A percentile compares a stretch with the other conserved stretches of the same genome.
These are phyloP conservation scores for Fusarium sp. DNA, from an alignment of 2,329 filamentous ascomycete genomes.

Conservation along the genomic window DNA sequence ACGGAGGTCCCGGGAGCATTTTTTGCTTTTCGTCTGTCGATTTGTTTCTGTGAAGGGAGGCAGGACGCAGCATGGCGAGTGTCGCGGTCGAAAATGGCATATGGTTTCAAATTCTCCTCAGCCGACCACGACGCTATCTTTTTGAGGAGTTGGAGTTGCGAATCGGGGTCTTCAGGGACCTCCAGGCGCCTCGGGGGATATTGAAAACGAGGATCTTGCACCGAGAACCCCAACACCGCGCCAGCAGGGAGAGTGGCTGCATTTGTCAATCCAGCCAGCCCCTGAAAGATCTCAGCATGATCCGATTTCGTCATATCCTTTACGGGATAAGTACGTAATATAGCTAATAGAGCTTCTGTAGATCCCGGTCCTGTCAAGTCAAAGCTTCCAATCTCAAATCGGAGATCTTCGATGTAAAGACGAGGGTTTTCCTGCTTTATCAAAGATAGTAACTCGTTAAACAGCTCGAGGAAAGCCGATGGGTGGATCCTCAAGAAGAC, in stretches of 20 bases:
- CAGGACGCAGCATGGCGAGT: constrained; percentile 72
- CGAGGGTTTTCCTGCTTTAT: constrained; percentile 70
- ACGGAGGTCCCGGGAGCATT: constrained; percentile 73
- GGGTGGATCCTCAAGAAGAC: constrained; percentile 84
- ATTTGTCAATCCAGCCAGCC: constrained; percentile 71
- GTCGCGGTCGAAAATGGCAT: constrained; percentile 75
- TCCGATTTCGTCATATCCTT: constrained; percentile 45
- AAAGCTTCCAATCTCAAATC: constrained; percentile 74
- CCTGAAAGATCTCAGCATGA: constrained; percentile 63
- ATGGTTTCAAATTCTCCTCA: constrained; percentile 61
- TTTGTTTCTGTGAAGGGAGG: constrained; percentile 79
- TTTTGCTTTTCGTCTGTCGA: constrained; percentile 80
- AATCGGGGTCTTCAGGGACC: constrained; percentile 53
- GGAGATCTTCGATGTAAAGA: constrained; percentile 74
- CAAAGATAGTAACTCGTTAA: constrained; percentile 69
- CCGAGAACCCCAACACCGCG: constrained; percentile 76
- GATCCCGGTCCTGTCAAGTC: constrained; percentile 75
- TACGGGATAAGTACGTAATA: constrained; percentile 67
- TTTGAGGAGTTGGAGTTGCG: constrained; percentile 63
- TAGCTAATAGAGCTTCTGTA: constrained; percentile 79
- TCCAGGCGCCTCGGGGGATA: constrained; percentile 75
- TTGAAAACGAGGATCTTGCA: constrained; percentile 82
- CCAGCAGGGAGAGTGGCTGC: constrained; percentile 76
- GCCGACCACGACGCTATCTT: constrained; percentile 75
- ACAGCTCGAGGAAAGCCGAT: constrained; percentile 78